Evolutionary conservation across 2,329 filamentous ascomycete species (phyloP), one percentile per base, ranked within the genome.

Genomic region (Tympanopsis confertula): DNA sequence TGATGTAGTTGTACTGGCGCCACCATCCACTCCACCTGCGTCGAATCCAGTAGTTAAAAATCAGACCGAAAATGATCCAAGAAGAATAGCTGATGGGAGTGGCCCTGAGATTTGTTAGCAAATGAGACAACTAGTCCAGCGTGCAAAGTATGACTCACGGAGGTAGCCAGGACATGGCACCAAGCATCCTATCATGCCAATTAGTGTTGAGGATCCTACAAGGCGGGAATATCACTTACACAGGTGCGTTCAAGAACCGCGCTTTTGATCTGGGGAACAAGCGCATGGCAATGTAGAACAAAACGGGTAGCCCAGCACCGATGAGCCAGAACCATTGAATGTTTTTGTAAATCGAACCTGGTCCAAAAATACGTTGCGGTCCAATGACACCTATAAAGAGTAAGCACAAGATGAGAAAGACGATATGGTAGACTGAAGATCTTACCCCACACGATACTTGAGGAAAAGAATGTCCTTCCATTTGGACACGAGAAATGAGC

Each of bases 1-100:
- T 61, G 39, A 73, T 57, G 44, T 73, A 74, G 51, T 73, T 74
- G 51, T 69, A 74, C 41, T 64, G 58, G 47, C 62, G 62, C 69
- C 69, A 74, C 69, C 69, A 73, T 4, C 65, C 67, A 7, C 55
- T 55, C 50, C 56, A 67, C 35, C 59, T 56, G 44, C 62, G 56
- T 36, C 59, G 58, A 42, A 73, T 65, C 36, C 52, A 59, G 41
- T 62, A 65, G 43, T 74, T 69, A 52, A 72, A 73, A 29, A 71
- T 40, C 22, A 61, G 57, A 1, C 69, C 69, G 4, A 71, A 61
- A 26, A 67, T 51, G n/a, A 61, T 65, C 68, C 69, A 71, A 13
- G 30, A 10, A 10, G 67, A 58, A 40, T 71, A 72, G 44, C 61
- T 70, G 17, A 70, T 53, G 0, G 65, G 61, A 0, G 68, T 70